Conservation (phyloP, 2,329 filamentous ascomycete species). For the Pseudogymnoascus verrucosus region DNA sequence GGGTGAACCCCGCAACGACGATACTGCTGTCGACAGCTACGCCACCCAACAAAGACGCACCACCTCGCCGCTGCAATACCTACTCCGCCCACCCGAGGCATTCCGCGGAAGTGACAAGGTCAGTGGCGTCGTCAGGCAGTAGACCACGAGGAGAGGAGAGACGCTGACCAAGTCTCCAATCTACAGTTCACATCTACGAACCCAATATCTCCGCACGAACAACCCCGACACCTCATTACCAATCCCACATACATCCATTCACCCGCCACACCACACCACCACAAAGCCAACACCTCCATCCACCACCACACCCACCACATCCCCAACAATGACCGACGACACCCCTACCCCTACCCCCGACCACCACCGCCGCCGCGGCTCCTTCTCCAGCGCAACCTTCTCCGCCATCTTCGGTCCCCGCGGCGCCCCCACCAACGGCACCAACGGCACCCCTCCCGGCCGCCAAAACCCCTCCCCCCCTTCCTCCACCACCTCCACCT, state of each 20-base stretch:
- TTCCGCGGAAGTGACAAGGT: neutral
- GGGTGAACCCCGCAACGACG: no score
- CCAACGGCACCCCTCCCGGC: slow-evolving; percentile 31
- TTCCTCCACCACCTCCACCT: slow-evolving; percentile 20
- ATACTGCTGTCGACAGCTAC: neutral
- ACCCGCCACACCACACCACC: neutral
- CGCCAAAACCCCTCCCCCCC: no score
- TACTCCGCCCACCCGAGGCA: no score
- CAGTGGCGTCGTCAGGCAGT: neutral
- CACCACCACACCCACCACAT: slow-evolving; percentile 15
- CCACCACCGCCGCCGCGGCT: slow-evolving; percentile 36
- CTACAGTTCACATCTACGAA: neutral
- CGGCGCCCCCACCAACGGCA: slow-evolving; percentile 30
- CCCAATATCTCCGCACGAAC: neutral
- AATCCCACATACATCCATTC: neutral
- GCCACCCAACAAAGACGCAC: neutral
- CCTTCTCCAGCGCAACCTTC: slow-evolving; percentile 34
- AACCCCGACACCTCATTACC: neutral
- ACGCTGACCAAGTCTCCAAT: neutral
- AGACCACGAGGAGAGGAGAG: neutral
- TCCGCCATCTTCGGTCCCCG: slow-evolving; percentile 48
- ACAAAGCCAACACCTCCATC: neutral
- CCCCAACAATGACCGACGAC: slow-evolving; percentile 35
- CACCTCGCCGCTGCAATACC: neutral
- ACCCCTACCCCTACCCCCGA: slow-evolving; percentile 31